Evolutionary conservation across 441 rosid species (phyloP), one percentile per base, ranked within the genome.

Genomic region (Populus hybrid): DNA sequence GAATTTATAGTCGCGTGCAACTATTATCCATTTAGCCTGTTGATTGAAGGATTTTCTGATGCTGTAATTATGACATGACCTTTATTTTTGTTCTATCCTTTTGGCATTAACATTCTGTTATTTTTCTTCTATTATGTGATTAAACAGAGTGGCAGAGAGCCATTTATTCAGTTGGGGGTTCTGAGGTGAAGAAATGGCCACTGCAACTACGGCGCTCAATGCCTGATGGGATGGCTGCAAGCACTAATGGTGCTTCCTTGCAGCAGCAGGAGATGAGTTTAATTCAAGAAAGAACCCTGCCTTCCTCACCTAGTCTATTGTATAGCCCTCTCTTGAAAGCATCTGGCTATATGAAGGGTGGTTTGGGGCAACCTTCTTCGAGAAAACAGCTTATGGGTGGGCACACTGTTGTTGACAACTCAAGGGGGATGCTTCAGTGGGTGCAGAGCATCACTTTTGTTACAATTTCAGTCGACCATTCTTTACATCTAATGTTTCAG

Each of bases 111-210:
- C 24, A 50, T 70, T 16, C 11, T 42, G 14, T 53, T 26, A 20
- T 20, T 73, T 81, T 12, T 68, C 11, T 67, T 28, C 21, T 72
- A 50, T n/a, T 5, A 20, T 68, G 69, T 76, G 36, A 56, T 84
- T 71, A 76, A 68, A 84, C 91, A 97, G 99, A 94, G 85, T 97
- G 99, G 99, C 99, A 94, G 84, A 97, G 92, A 77, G 98, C 99
- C 74, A 91, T 97, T 79, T 92, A 89, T 88, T 88, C 98, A 26
- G 97, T 92, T 80, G 97, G 96, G 64, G 98, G 97, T 65, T 88
- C 98, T 67, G 99, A 97, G 83, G 82, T 92, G 84, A 97, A 93
- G 85, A 95, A 89, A 84, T 97, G 99, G 99, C 93, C 98, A n/a
- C 80, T 92, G 80, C 99, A 97, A 86, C 91, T 94, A 74, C 93